These are phyloP conservation scores for Dunaliella sp. DNA, from an alignment of 139 green algal species.

Conservation along the genomic window DNA sequence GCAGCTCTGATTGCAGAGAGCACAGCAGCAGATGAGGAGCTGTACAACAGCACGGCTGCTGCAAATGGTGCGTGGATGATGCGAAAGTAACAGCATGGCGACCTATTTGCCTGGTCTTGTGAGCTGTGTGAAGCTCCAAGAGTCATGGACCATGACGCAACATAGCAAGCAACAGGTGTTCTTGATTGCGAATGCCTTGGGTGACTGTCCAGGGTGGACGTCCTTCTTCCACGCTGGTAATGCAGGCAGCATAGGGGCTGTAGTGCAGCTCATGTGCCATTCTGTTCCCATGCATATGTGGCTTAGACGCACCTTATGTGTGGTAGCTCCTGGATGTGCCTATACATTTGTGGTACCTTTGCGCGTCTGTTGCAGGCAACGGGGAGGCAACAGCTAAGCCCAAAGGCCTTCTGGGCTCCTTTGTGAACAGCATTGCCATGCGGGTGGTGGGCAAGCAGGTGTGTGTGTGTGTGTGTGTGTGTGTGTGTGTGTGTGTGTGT, in stretches of 20 bases:
- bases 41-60: background rate
- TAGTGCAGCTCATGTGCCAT: background rate
- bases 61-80: no score
- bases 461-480: background rate
- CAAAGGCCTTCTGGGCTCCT: constrained; percentile 69
- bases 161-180: no score
- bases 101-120: no score
- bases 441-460: constrained; percentile 71
- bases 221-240: no score
- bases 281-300: constrained; percentile 29
- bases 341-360: background rate
- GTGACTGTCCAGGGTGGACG: no score
- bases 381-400: constrained; percentile 8
- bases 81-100: no score
- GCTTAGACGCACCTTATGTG: constrained; percentile 52
- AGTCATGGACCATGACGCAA: no score
- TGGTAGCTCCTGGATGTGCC: background rate
- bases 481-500: no score
- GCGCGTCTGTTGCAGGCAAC: background rate
- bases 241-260: background rate
- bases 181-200: no score
- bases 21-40: background rate
- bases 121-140: no score
- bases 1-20: background rate
- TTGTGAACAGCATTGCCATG: constrained; percentile 69